These are phyloP conservation scores for Solanum acaule DNA, from an alignment of 257 asterid genomes.

Conservation along the genomic window DNA sequence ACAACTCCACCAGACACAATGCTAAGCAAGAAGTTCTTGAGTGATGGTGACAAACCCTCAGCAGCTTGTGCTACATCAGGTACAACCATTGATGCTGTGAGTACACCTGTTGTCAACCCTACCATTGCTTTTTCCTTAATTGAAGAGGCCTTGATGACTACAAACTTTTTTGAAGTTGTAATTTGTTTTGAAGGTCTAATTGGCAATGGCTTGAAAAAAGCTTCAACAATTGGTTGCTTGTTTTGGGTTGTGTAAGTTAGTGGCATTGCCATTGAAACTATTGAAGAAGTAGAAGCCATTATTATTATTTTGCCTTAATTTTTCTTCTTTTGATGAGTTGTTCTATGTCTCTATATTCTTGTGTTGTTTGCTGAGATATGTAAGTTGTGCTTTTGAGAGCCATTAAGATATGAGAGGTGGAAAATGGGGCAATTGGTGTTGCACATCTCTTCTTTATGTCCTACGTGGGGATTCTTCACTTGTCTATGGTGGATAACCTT, in stretches of 20 bases:
- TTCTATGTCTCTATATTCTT: conserved; percentile 3
- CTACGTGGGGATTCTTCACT: conserved; percentile 47
- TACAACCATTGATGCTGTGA: conserved; percentile 57
- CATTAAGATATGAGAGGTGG: conserved; percentile 40
- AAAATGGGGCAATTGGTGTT: conserved; percentile 18
- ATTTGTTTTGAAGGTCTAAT: conserved; percentile 25
- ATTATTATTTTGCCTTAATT: background rate
- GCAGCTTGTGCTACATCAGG: conserved; percentile 82
- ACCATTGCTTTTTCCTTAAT: conserved; percentile 59
- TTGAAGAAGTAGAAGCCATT: conserved; percentile 76
- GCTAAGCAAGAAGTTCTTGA: conserved; percentile 76
- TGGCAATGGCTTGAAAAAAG: conserved; percentile 49
- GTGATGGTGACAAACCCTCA: conserved; percentile 50
- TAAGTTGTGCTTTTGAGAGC: conserved; percentile 3
- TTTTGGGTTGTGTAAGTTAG: conserved; percentile 36
- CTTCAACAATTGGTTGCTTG: conserved; percentile 22
- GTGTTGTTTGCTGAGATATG: background rate
- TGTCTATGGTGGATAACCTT: conserved; percentile 50
- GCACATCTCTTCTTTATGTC: conserved; percentile 9
- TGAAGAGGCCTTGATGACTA: conserved; percentile 40
- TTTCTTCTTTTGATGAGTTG: background rate
- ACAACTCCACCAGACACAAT: conserved; percentile 75
- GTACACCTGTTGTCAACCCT: conserved; percentile 64
- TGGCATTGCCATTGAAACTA: conserved; percentile 58
- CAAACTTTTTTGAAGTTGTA: conserved; percentile 30